Conservation (phyloP, 768 basidiomycete species). For the Termitomyces sp. region DNA sequence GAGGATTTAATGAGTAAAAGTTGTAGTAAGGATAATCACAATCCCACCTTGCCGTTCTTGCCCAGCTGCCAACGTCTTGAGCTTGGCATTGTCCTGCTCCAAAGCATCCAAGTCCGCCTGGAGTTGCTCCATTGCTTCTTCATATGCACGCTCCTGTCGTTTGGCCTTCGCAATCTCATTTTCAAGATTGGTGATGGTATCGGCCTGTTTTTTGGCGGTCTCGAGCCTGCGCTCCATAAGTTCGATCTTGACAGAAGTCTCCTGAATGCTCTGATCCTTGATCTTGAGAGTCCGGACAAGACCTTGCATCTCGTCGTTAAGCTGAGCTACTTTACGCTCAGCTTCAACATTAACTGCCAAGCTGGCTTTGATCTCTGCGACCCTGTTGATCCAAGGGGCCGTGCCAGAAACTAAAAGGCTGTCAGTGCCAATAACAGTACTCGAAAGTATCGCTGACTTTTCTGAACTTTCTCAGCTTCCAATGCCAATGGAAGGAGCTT, state of each 20-base stretch:
- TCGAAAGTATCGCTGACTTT: slow-evolving; percentile 50
- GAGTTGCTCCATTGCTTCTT: slow-evolving; percentile 91
- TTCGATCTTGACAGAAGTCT: slow-evolving; percentile 88
- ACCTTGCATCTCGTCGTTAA: slow-evolving; percentile 89
- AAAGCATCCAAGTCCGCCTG: slow-evolving; percentile 84
- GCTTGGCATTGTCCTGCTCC: slow-evolving; percentile 84
- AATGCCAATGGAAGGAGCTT: slow-evolving; percentile 68
- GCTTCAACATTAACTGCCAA: slow-evolving; percentile 89
- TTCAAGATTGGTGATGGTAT: slow-evolving; percentile 80
- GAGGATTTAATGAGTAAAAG: neutral
- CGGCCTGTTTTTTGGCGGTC: slow-evolving; percentile 86
- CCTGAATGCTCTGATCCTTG: slow-evolving; percentile 91
- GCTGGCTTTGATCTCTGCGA: slow-evolving; percentile 79
- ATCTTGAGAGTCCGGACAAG: slow-evolving; percentile 80
- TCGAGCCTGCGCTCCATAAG: slow-evolving; percentile 94
- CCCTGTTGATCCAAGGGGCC: slow-evolving; percentile 82
- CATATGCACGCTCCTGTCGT: slow-evolving; percentile 87
- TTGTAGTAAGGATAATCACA: neutral
- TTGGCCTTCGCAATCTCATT: slow-evolving; percentile 72
- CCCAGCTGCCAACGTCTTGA: slow-evolving; percentile 67
- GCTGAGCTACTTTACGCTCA: slow-evolving; percentile 79
- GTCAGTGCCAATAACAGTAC: slow-evolving; percentile 1
- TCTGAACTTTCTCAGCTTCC: slow-evolving; percentile 76
- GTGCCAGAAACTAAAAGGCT: slow-evolving; percentile 58
- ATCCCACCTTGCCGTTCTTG: slow-evolving; percentile 70